Conservation (phyloP, 1,139 yeast genomes). For the Pichia sp. region DNA sequence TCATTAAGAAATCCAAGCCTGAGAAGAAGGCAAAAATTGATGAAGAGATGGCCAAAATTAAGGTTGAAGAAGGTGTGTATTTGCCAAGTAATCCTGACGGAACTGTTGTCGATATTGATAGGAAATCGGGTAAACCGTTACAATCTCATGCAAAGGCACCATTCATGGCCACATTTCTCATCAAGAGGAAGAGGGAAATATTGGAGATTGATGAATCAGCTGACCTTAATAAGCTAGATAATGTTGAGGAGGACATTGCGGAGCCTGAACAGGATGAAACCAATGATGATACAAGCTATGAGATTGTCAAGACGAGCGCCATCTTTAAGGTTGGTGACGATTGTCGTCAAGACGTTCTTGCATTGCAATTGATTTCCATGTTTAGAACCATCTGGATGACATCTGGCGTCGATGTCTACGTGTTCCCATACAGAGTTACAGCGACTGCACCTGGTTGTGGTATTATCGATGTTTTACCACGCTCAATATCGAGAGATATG, state of each 20-base stretch:
- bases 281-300: slow-evolving; percentile 25
- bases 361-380: slow-evolving; percentile 83
- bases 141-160: slow-evolving; percentile 99
- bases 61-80: slow-evolving; percentile 78
- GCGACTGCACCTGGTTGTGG: slow-evolving; percentile 99
- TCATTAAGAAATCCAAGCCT: slow-evolving; percentile 86
- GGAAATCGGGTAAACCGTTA: slow-evolving; percentile 91
- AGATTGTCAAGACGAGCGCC: slow-evolving; percentile 56
- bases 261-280: not conserved
- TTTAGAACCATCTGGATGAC: slow-evolving; percentile 87
- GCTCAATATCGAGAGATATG: slow-evolving; percentile 95
- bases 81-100: slow-evolving; percentile 98
- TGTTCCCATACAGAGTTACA: slow-evolving; percentile 90
- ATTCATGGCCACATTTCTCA: slow-evolving; percentile 91
- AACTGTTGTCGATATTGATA: slow-evolving; percentile 79
- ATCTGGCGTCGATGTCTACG: slow-evolving; percentile 83
- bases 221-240: not conserved
- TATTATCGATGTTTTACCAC: slow-evolving; percentile 94
- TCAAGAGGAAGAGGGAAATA: slow-evolving; percentile 48
- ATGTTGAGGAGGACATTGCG: slow-evolving; percentile 25
- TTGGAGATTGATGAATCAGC: slow-evolving; percentile 22
- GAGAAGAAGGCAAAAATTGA: slow-evolving; percentile 96
- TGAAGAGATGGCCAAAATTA: slow-evolving; percentile 83
- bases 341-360: slow-evolving; percentile 95
- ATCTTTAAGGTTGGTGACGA: slow-evolving; percentile 99